phyloP scores from a whole-genome alignment of 768 basidiomycete genomes.

The Termitomyces sp. region DNA sequence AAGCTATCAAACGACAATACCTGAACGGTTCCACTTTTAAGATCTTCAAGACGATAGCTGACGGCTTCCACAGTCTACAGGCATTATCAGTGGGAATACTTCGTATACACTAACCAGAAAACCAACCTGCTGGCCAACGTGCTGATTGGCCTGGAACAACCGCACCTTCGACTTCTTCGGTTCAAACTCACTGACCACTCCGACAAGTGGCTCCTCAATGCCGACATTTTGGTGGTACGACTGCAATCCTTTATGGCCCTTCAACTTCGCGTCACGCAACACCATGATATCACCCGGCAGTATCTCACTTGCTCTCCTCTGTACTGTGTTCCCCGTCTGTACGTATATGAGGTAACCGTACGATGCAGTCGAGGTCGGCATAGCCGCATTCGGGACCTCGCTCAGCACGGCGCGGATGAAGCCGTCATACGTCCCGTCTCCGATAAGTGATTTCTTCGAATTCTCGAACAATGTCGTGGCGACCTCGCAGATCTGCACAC shows the following conservation, averaged over 20 bases:
- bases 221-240: constrained; percentile 60
- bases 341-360: constrained; percentile 76
- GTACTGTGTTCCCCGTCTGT: constrained; percentile 62
- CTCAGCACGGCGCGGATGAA: constrained; percentile 65
- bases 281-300: constrained; percentile 82
- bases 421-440: constrained; percentile 79
- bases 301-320: constrained; percentile 72
- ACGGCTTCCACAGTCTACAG: not conserved
- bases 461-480: constrained; percentile 66
- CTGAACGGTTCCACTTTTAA: constrained; percentile 81
- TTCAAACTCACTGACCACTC: constrained; percentile 79
- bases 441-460: constrained; percentile 72
- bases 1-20: constrained; percentile 28
- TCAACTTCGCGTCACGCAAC: constrained; percentile 63
- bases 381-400: constrained; percentile 58
- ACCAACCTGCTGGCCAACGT: constrained; percentile 75
- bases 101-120: not conserved
- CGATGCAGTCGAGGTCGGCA: constrained; percentile 28
- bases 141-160: constrained; percentile 84
- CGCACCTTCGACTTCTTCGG: constrained; percentile 81
- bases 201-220: constrained; percentile 53
- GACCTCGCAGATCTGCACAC: constrained; percentile 65
- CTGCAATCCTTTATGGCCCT: constrained; percentile 78
- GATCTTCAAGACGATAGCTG: constrained; percentile 32
- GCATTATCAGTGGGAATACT: not conserved